A percentile compares a stretch with the other conserved stretches of the same genome.
Conservation (phyloP, 208 protist species). For the Borovskyia barvae region DNA sequence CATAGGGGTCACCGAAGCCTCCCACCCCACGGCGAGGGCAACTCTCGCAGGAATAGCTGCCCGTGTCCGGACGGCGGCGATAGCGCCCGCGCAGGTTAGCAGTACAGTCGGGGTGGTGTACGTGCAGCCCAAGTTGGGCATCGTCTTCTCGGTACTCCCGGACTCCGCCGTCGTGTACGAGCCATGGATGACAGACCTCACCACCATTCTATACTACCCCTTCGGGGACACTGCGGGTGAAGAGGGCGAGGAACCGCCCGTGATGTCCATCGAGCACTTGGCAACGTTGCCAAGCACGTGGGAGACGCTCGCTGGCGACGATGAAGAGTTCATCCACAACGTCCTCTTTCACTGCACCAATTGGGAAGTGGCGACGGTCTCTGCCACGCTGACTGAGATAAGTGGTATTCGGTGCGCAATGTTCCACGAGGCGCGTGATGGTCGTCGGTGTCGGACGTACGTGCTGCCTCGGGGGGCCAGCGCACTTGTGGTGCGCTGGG, state of each 20-base stretch:
- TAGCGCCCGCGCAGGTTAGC: constrained; percentile 8
- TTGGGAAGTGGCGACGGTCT: constrained; percentile 28
- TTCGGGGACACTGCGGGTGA: constrained; percentile 20
- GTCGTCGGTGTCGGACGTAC: constrained; percentile 51
- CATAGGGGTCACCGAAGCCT: background rate
- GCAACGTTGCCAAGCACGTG: constrained; percentile 40
- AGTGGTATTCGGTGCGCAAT: constrained; percentile 44
- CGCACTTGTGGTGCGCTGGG: constrained; percentile 52
- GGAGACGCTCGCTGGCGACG: constrained; percentile 32
- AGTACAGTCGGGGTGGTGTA: constrained; percentile 37
- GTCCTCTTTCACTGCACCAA: constrained; percentile 63
- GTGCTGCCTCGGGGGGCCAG: constrained; percentile 34
- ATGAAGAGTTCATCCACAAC: constrained; percentile 60
- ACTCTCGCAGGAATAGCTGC: constrained; percentile 9
- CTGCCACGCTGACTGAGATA: constrained; percentile 33
- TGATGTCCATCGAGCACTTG: constrained; percentile 32
- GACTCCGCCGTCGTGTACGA: constrained; percentile 38
- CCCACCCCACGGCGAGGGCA: constrained; percentile 4
- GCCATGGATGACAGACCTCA: constrained; percentile 39
- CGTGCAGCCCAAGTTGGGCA: constrained; percentile 37
- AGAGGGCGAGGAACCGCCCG: constrained; percentile 9
- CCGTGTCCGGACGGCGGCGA: constrained; percentile 1
- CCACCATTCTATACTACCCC: constrained; percentile 55
- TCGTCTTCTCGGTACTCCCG: constrained; percentile 48
- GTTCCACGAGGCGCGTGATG: constrained; percentile 46